Percentiles rank a stretch among this genome's conserved stretches.
Conservation (phyloP, 2,329 filamentous ascomycete species). For the Aureobasidium melanogenum region DNA sequence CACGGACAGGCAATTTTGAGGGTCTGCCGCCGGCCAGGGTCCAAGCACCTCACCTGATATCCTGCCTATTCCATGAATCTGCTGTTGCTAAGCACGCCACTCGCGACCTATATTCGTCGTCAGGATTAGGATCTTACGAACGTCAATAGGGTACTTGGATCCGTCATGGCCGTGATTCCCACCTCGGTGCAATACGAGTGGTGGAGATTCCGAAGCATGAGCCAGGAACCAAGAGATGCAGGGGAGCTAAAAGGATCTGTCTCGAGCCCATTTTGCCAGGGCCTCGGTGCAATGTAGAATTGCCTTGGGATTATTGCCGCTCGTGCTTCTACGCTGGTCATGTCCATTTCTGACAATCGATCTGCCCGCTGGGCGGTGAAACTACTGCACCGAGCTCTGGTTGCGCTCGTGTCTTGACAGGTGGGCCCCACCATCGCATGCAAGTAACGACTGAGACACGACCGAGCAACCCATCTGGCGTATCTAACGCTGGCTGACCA, state of each 20-base stretch:
- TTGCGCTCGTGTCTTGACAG: background rate
- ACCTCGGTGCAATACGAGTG: background rate
- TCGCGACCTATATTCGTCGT: background rate
- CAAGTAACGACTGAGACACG: background rate
- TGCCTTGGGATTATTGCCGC: background rate
- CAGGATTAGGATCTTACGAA: background rate
- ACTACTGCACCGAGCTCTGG: constrained; percentile 10
- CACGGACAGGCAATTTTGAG: background rate
- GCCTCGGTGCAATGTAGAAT: background rate
- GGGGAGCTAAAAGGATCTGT: background rate
- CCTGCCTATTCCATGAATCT: background rate
- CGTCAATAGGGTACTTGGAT: background rate
- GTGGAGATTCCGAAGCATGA: background rate
- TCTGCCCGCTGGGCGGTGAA: constrained; percentile 4
- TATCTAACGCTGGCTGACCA: background rate
- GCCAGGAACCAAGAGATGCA: background rate
- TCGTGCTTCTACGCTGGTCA: background rate
- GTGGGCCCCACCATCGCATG: background rate
- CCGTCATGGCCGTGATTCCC: no score
- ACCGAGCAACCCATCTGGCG: background rate
- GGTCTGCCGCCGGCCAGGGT: background rate
- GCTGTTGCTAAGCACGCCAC: constrained; percentile 1
- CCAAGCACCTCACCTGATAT: constrained; percentile 9
- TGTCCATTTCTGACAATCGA: background rate
- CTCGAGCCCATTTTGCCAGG: background rate